Base-by-base conservation (phyloP, 257 asterid species). In the Solanum dulcamara region DNA sequence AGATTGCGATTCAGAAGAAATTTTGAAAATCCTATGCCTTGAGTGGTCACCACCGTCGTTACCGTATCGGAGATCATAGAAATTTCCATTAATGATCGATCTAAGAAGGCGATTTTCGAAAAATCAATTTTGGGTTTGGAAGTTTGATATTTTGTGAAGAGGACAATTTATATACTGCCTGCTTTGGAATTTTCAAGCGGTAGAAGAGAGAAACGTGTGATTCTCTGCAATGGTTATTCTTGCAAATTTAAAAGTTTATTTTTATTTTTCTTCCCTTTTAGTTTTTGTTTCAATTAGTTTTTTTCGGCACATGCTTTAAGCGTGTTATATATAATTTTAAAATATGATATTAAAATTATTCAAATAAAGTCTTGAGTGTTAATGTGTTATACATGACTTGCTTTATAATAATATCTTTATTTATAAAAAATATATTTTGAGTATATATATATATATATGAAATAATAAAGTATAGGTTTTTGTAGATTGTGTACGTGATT, bases 51-150 rank as follows among this genome's bases (percentile, higher is more conserved):
- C 70, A 92, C 85, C 28, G 91, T 84, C 32, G 94, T 86, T 11
- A 96, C 77, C 1, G 95, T 71, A 44, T 96, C 96, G 85, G 97
- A 90, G 4, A 94, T 81, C 48, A 93, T 75, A 42, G 91, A 51
- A 81, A 93, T 68, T 71, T 93, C 98, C 99, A 96, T 96, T 15
- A 89, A 82, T 57, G 33, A 64, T 4, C 32, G 32, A n/a, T n/a
- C 32, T 55, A 55, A 53, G 70, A 59, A 59, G 42, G 77, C 6
- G 79, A 81, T 33, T 3, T 37, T 71, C 14, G 1, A 28, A 74
- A n/a, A 38, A 74, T 44, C 24, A 84, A 90, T 75, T 87, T 85
- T 79, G 91, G 82, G 18, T 26, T 75, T 82, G 89, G 88, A 59
- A 80, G 83, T 84, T 71, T 5, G 81, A 72, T 38, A 5, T 38